Base-by-base conservation (phyloP, 1,139 yeast species). In the Blastobotrys ciferrii region DNA sequence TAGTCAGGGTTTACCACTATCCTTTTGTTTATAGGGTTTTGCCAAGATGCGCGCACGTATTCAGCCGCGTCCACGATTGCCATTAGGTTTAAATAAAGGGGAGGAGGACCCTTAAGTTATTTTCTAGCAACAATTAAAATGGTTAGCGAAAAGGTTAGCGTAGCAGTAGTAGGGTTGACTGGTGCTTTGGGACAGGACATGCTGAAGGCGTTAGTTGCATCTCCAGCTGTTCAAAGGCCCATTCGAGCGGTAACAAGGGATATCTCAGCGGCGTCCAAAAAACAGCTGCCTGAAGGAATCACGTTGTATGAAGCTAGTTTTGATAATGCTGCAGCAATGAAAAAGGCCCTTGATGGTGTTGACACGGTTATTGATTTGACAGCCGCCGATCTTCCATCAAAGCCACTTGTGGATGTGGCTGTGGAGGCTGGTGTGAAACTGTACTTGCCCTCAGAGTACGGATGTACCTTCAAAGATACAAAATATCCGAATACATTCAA, bases 381-480 rank as follows among this genome's bases (percentile, higher is more conserved):
- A 18, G 62, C 67, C n/a, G 58, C 64, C 2, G 53, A 53, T 4
- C 47, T 70, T 32, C 74, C 70, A 53, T 58, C 64, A 46, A 57
- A 53, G 36, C 52, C 57, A 6, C 42, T 67, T 17, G 52, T 69
- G 11, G 67, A 70, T 2, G 74, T 80, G 5, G 71, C 75, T 2
- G 59, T 60, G 5, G 61, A 61, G 14, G 73, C 74, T 38, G 73
- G 61, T 11, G 80, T 81, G 40, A 76, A 77, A 60, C 58, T 81
- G 32, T 81, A 73, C 64, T 72, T 82, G 47, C 84, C 87, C 32
- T 76, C 85, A 2, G 86, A 81, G 59, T 82, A 77, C 57, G 87
- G 87, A 38, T 59, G 69, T 30, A 79, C 78, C 45, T 52, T 71
- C 36, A 59, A 54, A 4, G 60, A 63, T 28, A 57, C 62, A 13